Evolutionary conservation across 805 yeast species (phyloP).

Genomic region (Candida piceae): DNA sequence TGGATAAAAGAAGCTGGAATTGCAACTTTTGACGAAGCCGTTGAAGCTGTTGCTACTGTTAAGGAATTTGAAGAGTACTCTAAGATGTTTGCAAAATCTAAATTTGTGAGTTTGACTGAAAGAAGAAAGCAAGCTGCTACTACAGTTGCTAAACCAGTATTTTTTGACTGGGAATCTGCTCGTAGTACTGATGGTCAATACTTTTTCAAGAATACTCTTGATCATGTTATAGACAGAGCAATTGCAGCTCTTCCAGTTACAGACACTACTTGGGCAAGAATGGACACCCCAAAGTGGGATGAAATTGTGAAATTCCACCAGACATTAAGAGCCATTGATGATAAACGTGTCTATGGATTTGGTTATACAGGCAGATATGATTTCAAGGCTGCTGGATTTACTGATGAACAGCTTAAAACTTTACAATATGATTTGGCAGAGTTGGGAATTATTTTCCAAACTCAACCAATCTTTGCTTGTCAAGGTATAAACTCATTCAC

Average conservation of each 20-base stretch:
- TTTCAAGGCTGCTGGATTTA: conserved; percentile 54
- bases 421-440: conserved; percentile 54
- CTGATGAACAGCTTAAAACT: conserved; percentile 38
- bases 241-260: conserved; percentile 52
- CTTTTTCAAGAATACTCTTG: conserved; percentile 44
- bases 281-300: conserved; percentile 52
- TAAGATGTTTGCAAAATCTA: conserved; percentile 9
- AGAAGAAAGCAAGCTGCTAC: conserved; percentile 13
- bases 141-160: conserved; percentile 31
- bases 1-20: conserved; percentile 43
- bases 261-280: conserved; percentile 59
- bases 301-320: conserved; percentile 47
- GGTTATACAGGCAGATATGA: conserved; percentile 59
- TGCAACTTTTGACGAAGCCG: conserved; percentile 51
- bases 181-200: conserved; percentile 56
- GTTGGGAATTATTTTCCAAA: conserved; percentile 45
- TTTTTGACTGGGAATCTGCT: conserved; percentile 59
- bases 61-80: conserved; percentile 12
- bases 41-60: conserved; percentile 27
- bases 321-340: conserved; percentile 42
- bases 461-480: conserved; percentile 48
- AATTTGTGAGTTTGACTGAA: conserved; percentile 20
- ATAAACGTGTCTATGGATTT: conserved; percentile 52
- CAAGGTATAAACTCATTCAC: conserved; percentile 55
- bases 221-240: conserved; percentile 51